These are phyloP conservation scores for Solanum hybrid DNA, from an alignment of 305 asterid genomes.

Conservation along the genomic window DNA sequence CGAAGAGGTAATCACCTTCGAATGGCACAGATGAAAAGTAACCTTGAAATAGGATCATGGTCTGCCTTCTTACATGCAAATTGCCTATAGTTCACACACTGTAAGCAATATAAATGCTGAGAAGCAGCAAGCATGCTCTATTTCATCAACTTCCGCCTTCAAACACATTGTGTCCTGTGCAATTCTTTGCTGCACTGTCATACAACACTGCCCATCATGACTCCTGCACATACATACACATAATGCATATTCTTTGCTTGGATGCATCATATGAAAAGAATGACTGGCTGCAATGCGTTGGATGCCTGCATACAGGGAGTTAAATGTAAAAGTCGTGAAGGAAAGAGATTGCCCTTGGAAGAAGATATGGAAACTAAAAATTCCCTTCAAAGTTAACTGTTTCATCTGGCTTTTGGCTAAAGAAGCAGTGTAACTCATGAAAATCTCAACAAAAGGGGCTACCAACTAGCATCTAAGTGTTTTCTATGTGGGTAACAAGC, in stretches of 20 bases:
- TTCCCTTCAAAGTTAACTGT: background rate
- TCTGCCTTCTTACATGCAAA: background rate
- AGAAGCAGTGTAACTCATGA: background rate
- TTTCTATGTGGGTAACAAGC: background rate
- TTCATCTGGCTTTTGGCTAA: background rate
- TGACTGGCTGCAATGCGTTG: background rate
- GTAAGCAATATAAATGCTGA: background rate
- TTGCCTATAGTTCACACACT: background rate
- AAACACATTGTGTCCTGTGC: background rate
- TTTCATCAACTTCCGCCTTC: background rate
- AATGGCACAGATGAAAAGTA: background rate
- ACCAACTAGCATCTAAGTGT: background rate
- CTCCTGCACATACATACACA: background rate
- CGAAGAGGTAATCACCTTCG: background rate
- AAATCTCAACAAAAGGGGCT: background rate
- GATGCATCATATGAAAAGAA: background rate
- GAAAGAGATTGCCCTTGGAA: background rate
- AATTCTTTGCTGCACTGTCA: background rate
- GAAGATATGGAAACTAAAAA: background rate
- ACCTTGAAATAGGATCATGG: background rate
- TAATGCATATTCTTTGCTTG: background rate
- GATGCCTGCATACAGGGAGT: background rate
- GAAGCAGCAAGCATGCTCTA: background rate
- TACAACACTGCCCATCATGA: background rate
- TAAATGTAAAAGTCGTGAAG: background rate